Conservation (phyloP, 306 rosid species). For the Arachis stenosperma region DNA sequence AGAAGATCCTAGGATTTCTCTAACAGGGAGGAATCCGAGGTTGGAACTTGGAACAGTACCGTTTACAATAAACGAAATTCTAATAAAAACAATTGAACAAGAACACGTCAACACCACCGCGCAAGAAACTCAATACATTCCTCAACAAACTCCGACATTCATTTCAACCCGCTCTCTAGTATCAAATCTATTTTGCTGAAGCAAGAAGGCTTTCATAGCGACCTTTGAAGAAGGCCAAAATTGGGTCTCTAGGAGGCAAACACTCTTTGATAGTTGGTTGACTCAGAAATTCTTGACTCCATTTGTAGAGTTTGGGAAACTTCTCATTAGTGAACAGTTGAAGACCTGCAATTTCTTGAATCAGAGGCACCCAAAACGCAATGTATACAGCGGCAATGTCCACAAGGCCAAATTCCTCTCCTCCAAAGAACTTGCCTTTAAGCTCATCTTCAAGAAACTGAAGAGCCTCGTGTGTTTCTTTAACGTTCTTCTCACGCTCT, state of each 20-base stretch:
- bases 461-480: constrained; percentile 39
- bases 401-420: constrained; percentile 45
- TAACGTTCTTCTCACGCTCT: constrained; percentile 39
- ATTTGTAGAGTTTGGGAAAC: constrained; percentile 44
- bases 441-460: constrained; percentile 52
- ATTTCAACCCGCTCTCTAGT: neutral
- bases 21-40: no score
- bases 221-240: constrained; percentile 22
- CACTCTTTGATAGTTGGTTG: constrained; percentile 33
- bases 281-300: constrained; percentile 42
- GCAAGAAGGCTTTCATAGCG: neutral
- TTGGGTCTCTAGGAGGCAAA: constrained; percentile 41
- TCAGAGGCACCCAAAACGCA: constrained; percentile 39
- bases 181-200: constrained; percentile 21
- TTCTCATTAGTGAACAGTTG: constrained; percentile 40
- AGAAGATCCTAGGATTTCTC: no score
- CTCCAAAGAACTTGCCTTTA: constrained; percentile 54
- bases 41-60: no score
- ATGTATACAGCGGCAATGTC: constrained; percentile 47
- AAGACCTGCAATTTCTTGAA: constrained; percentile 45
- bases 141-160: no score
- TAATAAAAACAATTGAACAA: no score
- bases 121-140: no score
- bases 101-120: no score
- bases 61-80: no score